Conservation (phyloP, 2,329 filamentous ascomycete species). For the Cytospora leucostoma region DNA sequence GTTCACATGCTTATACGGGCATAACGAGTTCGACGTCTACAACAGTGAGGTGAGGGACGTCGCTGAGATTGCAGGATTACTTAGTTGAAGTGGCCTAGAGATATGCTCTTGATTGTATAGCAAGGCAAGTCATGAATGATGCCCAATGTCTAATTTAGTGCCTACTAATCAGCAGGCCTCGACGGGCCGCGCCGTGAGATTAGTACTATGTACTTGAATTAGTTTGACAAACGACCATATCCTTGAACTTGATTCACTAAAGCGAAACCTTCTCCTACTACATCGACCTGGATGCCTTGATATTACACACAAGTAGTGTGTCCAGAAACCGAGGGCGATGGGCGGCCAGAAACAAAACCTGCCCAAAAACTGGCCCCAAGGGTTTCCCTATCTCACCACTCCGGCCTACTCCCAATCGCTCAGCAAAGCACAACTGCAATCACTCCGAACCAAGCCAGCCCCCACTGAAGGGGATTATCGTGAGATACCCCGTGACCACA, state of each 20-base stretch:
- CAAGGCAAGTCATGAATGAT: no score
- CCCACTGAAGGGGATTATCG: constrained; percentile 32
- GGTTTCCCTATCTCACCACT: constrained; percentile 53
- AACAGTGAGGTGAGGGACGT: no score
- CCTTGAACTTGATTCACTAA: background rate
- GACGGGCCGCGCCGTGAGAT: background rate
- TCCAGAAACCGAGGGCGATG: constrained; percentile 4
- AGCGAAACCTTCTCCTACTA: background rate
- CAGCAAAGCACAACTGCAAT: constrained; percentile 42
- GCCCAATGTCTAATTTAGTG: no score
- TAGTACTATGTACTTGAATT: background rate
- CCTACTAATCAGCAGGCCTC: background rate
- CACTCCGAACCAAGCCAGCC: constrained; percentile 39
- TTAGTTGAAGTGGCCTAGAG: no score
- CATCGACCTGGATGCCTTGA: background rate
- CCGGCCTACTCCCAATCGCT: constrained; percentile 52
- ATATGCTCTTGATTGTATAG: no score
- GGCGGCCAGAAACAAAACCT: constrained; percentile 20
- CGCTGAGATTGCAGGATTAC: no score
- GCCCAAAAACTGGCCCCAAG: constrained; percentile 61
- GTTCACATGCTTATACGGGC: no score
- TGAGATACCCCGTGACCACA: constrained; percentile 39
- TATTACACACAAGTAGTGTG: background rate
- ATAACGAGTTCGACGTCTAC: no score
- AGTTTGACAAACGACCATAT: no score